Evolutionary conservation across 345 rosid species (phyloP).

Genomic region (Acer saccharum): DNA sequence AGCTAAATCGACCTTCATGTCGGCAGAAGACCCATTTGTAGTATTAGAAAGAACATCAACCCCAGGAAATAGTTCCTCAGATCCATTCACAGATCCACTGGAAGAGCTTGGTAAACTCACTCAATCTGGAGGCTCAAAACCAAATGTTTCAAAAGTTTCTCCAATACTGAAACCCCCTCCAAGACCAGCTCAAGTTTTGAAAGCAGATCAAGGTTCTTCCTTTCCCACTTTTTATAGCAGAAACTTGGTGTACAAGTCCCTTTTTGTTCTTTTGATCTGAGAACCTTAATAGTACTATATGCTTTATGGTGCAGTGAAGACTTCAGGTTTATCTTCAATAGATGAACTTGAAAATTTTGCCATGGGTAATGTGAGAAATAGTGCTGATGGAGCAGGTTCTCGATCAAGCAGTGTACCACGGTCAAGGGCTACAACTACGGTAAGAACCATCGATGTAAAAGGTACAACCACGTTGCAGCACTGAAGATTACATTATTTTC

Average conservation of each 20-base stretch:
- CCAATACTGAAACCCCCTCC: conserved; percentile 66
- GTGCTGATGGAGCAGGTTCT: conserved; percentile 34
- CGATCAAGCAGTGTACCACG: conserved; percentile 81
- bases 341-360: conserved; percentile 85
- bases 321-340: conserved; percentile 49
- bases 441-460: conserved; percentile 38
- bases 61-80: conserved; percentile 37
- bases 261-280: conserved; percentile 5
- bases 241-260: conserved; percentile 7
- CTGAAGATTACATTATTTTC: conserved; percentile 14
- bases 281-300: conserved; percentile 23
- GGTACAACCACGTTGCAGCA: not conserved
- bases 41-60: conserved; percentile 60
- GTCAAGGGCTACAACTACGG: conserved; percentile 53
- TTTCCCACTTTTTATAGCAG: conserved; percentile 16
- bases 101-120: conserved; percentile 53
- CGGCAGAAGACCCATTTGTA: conserved; percentile 61
- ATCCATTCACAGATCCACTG: conserved; percentile 48
- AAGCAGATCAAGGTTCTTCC: conserved; percentile 53
- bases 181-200: conserved; percentile 56
- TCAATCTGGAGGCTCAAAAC: conserved; percentile 38
- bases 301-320: conserved; percentile 48
- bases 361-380: conserved; percentile 48
- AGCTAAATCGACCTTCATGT: conserved; percentile 34
- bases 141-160: conserved; percentile 33